These are phyloP conservation scores for Fusarium pilosicola DNA, from an alignment of 2,329 filamentous ascomycete genomes.

Conservation along the genomic window DNA sequence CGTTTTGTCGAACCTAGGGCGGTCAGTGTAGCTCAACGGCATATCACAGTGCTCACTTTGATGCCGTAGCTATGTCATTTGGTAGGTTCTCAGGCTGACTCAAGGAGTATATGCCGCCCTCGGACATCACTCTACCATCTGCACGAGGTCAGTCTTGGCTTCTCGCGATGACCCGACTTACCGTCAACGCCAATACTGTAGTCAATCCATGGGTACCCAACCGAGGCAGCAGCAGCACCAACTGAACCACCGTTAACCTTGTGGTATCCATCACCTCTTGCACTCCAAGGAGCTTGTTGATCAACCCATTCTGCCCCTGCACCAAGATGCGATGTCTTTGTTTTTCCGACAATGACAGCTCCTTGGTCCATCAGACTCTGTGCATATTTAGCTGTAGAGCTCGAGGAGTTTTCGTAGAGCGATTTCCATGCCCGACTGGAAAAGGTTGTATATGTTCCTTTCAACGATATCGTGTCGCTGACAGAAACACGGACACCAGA, in stretches of 20 bases:
- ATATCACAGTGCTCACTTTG: constrained; percentile 1
- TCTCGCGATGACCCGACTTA: constrained; percentile 31
- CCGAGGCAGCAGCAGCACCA: constrained; percentile 52
- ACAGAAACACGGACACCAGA: constrained; percentile 52
- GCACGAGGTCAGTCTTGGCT: constrained; percentile 30
- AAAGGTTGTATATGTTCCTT: constrained; percentile 64
- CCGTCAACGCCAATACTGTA: constrained; percentile 51
- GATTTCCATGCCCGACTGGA: constrained; percentile 69
- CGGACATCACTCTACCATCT: constrained; percentile 37
- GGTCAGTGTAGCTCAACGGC: background rate
- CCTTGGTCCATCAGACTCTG: constrained; percentile 68
- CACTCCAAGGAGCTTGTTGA: constrained; percentile 54
- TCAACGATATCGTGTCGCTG: constrained; percentile 48
- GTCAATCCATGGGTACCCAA: constrained; percentile 56
- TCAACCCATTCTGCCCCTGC: constrained; percentile 56
- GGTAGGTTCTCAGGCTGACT: constrained; percentile 33
- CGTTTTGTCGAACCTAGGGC: constrained; percentile 28
- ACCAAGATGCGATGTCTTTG: constrained; percentile 61
- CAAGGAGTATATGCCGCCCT: constrained; percentile 48
- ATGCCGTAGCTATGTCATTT: constrained; percentile 16
- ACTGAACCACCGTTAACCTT: constrained; percentile 48
- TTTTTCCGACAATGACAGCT: constrained; percentile 65
- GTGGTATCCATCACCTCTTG: constrained; percentile 60
- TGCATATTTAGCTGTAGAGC: constrained; percentile 59
- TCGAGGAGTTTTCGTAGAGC: constrained; percentile 57